These are phyloP conservation scores for Leccinum subgranulosum DNA, from an alignment of 768 basidiomycete genomes.

Conservation along the genomic window DNA sequence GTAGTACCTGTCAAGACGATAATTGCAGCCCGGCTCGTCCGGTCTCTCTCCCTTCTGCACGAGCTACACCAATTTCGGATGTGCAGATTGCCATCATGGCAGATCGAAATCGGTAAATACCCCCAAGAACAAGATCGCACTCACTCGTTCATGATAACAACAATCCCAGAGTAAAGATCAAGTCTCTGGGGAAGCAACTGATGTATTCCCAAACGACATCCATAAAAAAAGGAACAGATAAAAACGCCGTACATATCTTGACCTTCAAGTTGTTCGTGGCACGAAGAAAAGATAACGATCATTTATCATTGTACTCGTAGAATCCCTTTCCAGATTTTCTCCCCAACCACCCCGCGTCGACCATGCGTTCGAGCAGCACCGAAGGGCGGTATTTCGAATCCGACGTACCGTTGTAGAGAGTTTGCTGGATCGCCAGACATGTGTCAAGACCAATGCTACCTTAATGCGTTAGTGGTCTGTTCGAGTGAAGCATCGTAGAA, in stretches of 20 bases:
- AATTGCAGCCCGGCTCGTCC: too few species aligned
- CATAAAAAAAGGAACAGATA: not conserved
- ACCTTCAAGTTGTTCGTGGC: not conserved
- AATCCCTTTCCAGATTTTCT: conserved; percentile 93
- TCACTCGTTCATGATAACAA: too few species aligned
- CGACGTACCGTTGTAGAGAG: conserved; percentile 81
- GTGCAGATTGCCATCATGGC: too few species aligned
- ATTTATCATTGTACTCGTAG: conserved; percentile 68
- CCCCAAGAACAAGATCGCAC: too few species aligned
- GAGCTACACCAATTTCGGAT: too few species aligned
- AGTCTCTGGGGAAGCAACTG: too few species aligned
- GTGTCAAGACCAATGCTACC: conserved; percentile 94
- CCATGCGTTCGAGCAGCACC: conserved; percentile 90
- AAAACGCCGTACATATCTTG: not conserved
- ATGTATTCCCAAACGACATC: too few species aligned
- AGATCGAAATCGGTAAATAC: too few species aligned
- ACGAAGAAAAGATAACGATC: not conserved
- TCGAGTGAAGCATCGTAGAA: not conserved
- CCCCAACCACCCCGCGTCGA: conserved; percentile 92
- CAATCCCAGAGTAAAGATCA: too few species aligned
- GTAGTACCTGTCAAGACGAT: too few species aligned
- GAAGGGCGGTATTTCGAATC: conserved; percentile 96
- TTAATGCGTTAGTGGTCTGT: not conserved
- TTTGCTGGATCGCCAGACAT: conserved; percentile 90
- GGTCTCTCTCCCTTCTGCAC: too few species aligned